Evolutionary conservation across 2,329 filamentous ascomycete species (phyloP).

Genomic region (Venturia oleaginea): DNA sequence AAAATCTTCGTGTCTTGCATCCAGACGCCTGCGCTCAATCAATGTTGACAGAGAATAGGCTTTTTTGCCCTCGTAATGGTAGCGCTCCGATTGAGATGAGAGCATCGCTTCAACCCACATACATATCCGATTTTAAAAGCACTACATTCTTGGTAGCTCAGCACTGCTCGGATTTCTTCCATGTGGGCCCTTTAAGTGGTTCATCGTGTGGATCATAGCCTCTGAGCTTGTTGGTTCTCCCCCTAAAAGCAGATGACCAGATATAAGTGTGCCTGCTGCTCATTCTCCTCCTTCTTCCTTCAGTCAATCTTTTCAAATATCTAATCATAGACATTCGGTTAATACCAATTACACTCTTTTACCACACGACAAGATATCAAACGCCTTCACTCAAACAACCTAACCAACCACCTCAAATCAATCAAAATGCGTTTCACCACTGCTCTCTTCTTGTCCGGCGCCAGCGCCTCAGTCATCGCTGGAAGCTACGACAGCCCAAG

Average conservation of each 20-base stretch:
- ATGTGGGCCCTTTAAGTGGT: conserved; percentile 1
- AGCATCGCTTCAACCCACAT: not conserved
- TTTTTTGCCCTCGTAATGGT: not conserved
- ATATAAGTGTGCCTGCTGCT: conserved; percentile 4
- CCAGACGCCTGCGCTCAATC: not conserved
- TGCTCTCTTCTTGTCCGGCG: conserved; percentile 24
- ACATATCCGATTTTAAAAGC: not conserved
- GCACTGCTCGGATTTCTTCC: not conserved
- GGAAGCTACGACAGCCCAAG: not conserved
- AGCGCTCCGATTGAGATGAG: not conserved
- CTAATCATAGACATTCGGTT: conserved; percentile 21
- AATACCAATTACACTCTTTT: conserved; percentile 34
- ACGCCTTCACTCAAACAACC: conserved; percentile 18
- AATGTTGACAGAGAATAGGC: not conserved
- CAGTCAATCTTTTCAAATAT: not conserved
- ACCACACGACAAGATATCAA: conserved; percentile 17
- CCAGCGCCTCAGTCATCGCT: conserved; percentile 17
- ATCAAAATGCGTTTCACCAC: conserved; percentile 32
- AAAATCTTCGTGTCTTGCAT: not conserved
- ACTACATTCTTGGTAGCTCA: not conserved
- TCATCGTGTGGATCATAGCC: not conserved
- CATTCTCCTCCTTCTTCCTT: not conserved
- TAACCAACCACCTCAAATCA: conserved; percentile 20
- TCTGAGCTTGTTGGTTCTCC: not conserved
- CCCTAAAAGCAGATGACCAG: not conserved